Percentiles rank a stretch among this genome's conserved stretches.
Evolutionary conservation across 345 rosid species (phyloP).

Genomic region (Linum usitatissimum): DNA sequence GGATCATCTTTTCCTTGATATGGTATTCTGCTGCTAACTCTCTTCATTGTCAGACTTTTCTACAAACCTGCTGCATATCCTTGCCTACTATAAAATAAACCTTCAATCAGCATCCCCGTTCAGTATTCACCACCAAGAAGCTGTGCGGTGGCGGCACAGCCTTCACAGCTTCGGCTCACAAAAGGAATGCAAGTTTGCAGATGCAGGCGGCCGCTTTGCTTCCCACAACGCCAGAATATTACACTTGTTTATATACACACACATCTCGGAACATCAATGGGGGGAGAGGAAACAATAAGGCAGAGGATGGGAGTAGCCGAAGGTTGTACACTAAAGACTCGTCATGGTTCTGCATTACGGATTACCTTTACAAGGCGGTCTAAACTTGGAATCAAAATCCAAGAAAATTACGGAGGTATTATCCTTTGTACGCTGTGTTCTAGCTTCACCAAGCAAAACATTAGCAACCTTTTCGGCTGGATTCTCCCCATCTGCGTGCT

Average conservation of each 20-base stretch:
- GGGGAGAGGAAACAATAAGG: not conserved
- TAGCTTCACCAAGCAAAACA: slow-evolving; percentile 68
- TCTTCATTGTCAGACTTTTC: no score
- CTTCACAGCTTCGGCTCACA: no score
- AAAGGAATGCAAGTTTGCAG: not conserved
- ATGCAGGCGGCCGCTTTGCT: not conserved
- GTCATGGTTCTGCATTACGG: not conserved
- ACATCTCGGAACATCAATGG: not conserved
- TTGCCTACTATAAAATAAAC: no score
- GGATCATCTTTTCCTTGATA: no score
- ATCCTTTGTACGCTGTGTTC: slow-evolving; percentile 79
- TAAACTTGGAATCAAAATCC: slow-evolving; percentile 45
- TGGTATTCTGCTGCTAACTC: no score
- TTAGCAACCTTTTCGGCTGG: slow-evolving; percentile 65
- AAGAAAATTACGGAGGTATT: slow-evolving; percentile 80
- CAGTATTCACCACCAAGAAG: no score
- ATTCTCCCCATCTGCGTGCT: slow-evolving; percentile 27
- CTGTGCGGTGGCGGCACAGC: no score
- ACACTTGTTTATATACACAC: not conserved
- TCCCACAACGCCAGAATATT: not conserved
- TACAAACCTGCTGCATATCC: no score
- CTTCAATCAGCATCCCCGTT: no score
- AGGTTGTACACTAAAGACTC: not conserved
- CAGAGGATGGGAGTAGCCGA: no score
- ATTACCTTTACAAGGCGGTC: slow-evolving; percentile 29